phyloP scores from a whole-genome alignment of 768 basidiomycete species.

The Naganishia kalamii region DNA sequence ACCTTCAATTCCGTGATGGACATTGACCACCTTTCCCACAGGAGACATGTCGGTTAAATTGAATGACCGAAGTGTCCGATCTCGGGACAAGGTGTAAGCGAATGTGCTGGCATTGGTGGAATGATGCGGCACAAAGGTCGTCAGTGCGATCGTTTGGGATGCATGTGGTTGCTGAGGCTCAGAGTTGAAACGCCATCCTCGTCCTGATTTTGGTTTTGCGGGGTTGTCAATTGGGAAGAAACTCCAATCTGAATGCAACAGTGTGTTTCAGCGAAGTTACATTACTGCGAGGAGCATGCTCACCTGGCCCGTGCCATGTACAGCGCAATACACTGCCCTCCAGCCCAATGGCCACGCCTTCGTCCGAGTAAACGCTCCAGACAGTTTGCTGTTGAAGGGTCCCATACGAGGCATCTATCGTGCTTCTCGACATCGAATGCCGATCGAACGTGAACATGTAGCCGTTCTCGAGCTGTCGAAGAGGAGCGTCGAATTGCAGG shows the following conservation, averaged over 20 bases:
- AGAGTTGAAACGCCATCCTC: not conserved
- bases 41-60: constrained; percentile 45
- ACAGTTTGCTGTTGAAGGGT: not conserved
- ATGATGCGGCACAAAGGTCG: not conserved
- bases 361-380: constrained; percentile 4
- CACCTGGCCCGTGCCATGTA: not conserved
- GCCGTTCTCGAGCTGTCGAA: constrained; percentile 16
- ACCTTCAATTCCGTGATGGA: constrained; percentile 18
- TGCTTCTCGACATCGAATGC: not conserved
- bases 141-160: constrained; percentile 5
- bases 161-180: not conserved
- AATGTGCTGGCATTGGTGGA: constrained; percentile 39
- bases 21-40: constrained; percentile 17
- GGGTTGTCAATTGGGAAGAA: not conserved
- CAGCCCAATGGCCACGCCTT: not conserved
- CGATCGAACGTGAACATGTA: constrained; percentile 3
- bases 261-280: not conserved
- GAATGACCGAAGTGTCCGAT: constrained; percentile 79
- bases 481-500: constrained; percentile 27
- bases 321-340: not conserved
- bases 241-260: not conserved
- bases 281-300: not conserved
- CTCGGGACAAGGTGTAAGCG: constrained; percentile 78
- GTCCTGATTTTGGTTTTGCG: not conserved
- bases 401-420: not conserved